These are phyloP conservation scores for Smithsoniella earleae DNA, from an alignment of 163 green algal species.

Conservation along the genomic window DNA sequence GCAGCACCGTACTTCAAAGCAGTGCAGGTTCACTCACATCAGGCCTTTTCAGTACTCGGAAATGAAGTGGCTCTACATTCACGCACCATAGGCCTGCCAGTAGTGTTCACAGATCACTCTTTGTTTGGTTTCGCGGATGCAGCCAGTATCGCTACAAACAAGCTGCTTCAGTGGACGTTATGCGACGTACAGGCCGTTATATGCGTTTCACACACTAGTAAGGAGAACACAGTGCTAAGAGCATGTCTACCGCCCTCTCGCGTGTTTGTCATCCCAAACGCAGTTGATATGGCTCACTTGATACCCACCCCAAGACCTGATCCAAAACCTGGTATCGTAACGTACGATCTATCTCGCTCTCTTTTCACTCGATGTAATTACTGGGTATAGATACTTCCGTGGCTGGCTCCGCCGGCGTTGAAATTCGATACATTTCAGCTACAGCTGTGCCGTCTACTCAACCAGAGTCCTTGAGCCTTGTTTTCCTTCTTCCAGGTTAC, in stretches of 20 bases:
- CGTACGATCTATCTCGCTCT: too few species aligned
- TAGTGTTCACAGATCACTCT: slow-evolving; percentile 96
- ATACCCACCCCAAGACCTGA: background rate
- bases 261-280: slow-evolving; percentile 94
- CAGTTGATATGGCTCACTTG: slow-evolving; percentile 6
- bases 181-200: slow-evolving; percentile 70
- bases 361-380: too few species aligned
- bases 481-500: slow-evolving; percentile 38
- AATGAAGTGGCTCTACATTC: slow-evolving; percentile 79
- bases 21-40: slow-evolving; percentile 72
- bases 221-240: slow-evolving; percentile 93
- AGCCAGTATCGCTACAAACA: slow-evolving; percentile 80
- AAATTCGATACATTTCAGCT: background rate
- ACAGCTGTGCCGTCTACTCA: background rate
- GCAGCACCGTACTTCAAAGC: slow-evolving; percentile 70
- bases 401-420: too few species aligned
- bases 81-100: slow-evolving; percentile 65
- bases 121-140: slow-evolving; percentile 90
- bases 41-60: slow-evolving; percentile 76
- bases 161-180: slow-evolving; percentile 74
- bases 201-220: slow-evolving; percentile 90
- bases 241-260: slow-evolving; percentile 66
- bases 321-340: background rate
- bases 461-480: too few species aligned
- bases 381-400: too few species aligned